A percentile compares a stretch with the other conserved stretches of the same genome.
Evolutionary conservation across 768 basidiomycete genomes (phyloP).

Genomic region (Guyanaporus albipodus): DNA sequence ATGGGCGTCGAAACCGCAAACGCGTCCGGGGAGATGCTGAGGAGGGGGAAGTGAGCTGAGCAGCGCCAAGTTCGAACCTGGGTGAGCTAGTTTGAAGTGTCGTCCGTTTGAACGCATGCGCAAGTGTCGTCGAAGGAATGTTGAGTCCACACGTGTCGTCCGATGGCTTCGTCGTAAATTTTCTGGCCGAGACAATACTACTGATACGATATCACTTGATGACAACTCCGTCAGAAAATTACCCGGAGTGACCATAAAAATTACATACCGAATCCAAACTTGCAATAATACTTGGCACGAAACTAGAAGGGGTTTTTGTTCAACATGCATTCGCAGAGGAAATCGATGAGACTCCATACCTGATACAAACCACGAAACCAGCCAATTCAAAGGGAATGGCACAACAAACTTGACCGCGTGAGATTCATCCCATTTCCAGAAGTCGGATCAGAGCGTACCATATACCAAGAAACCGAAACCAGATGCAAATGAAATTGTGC

Average conservation of each 20-base stretch:
- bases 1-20: slow-evolving; percentile 2
- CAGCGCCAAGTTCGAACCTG: slow-evolving; percentile 3
- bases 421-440: not conserved
- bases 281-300: not conserved
- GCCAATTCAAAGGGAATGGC: not conserved
- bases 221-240: too few species aligned
- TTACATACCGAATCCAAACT: slow-evolving; percentile 1
- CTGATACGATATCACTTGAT: too few species aligned
- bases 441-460: not conserved
- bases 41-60: not conserved
- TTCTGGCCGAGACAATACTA: slow-evolving; percentile 12
- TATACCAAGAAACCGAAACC: slow-evolving; percentile 1
- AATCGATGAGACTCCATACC: not conserved
- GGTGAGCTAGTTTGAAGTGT: slow-evolving; percentile 11
- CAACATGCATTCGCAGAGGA: too few species aligned
- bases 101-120: slow-evolving; percentile 11
- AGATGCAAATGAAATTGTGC: not conserved
- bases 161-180: slow-evolving; percentile 3
- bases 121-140: slow-evolving; percentile 9
- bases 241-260: not conserved
- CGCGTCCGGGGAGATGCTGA: slow-evolving; percentile 4
- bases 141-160: slow-evolving; percentile 7
- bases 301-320: not conserved
- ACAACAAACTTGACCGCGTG: not conserved
- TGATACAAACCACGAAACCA: not conserved